Evolutionary conservation across 2,329 filamentous ascomycete species (phyloP), one percentile per base, ranked within the genome.

Genomic region (Aspergillus sp.): DNA sequence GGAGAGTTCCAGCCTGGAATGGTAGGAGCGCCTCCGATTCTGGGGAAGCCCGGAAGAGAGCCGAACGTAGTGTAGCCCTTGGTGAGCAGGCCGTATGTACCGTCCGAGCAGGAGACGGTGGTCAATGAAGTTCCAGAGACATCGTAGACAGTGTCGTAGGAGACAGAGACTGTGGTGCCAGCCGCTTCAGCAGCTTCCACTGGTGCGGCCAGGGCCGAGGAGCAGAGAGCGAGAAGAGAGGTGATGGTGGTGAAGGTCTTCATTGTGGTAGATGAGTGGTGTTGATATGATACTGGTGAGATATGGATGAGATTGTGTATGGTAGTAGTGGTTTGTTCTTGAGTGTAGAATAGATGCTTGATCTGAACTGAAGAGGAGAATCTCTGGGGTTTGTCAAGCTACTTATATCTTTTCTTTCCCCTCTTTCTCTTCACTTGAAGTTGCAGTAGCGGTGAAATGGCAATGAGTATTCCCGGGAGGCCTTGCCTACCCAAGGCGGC

Each of bases 91-190:
- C 76, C 76, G 58, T 76, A 70, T 32, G 38, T 21, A 6, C 76
- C 76, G 57, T 78, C 66, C 10, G 75, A 78, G 67, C 77, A 79
- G 51, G 72, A 30, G 48, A 92, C 82, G 5, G 70, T 74, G 36
- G 76, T 80, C 57, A 93, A 74, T 48, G 84, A 80, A 60, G 86
- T 83, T 61, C 66, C 66, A 49, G 73, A 73, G 64, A 88, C 79
- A 71, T 93, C 90, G 78, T 91, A 95, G 71, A 83, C 86, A 19
- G 79, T 77, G 78, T 93, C 90, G 76, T 88, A 94, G 65, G 88
- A 89, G 70, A 92, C 89, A 74, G 70, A 75, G 54, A 79, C 66
- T 17, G 58, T 51, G 36, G 65, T 59, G 36, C 56, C 59, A 17
- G 45, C 55, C 17, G 63, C 41, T 7, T 36, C 54, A 7, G 63